Percentiles rank a stretch among this genome's conserved stretches.
Conservation (phyloP, 768 basidiomycete species). For the Dacryopinax primogenitus region DNA sequence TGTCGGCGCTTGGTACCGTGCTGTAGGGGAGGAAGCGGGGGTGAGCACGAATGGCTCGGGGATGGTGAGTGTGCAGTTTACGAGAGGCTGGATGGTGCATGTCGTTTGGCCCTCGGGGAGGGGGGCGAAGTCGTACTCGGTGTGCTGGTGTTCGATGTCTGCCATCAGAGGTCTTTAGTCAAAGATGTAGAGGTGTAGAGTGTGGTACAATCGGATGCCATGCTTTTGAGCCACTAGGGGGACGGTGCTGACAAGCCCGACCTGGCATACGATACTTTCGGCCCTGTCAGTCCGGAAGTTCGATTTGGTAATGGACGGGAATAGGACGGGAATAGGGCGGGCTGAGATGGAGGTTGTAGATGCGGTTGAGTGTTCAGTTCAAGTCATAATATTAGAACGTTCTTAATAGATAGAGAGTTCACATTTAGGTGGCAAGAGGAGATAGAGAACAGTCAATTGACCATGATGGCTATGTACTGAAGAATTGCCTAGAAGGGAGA, state of each 20-base stretch:
- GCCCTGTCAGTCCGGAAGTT: no score
- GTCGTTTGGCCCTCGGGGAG: not conserved
- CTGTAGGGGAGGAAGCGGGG: not conserved
- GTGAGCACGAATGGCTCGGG: not conserved
- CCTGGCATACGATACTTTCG: no score
- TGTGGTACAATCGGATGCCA: not conserved
- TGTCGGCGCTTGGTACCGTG: conserved; percentile 7
- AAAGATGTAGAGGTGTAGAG: not conserved
- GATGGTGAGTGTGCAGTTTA: not conserved
- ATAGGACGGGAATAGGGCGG: not conserved
- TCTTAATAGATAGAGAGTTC: no score
- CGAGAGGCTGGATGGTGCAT: conserved; percentile 11
- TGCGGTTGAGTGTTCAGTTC: no score
- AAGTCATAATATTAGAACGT: no score
- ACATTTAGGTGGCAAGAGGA: no score
- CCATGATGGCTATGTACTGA: no score
- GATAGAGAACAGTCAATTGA: no score
- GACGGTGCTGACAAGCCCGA: not conserved
- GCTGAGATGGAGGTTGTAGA: not conserved
- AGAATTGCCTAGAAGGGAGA: no score
- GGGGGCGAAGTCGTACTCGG: not conserved
- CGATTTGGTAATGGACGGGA: no score
- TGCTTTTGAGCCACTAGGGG: no score
- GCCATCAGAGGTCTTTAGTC: not conserved
- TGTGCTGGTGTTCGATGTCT: not conserved